Evolutionary conservation across 2,329 filamentous ascomycete genomes (phyloP), one percentile per base, ranked within the genome.

Genomic region (Phyllosticta citribraziliensis): DNA sequence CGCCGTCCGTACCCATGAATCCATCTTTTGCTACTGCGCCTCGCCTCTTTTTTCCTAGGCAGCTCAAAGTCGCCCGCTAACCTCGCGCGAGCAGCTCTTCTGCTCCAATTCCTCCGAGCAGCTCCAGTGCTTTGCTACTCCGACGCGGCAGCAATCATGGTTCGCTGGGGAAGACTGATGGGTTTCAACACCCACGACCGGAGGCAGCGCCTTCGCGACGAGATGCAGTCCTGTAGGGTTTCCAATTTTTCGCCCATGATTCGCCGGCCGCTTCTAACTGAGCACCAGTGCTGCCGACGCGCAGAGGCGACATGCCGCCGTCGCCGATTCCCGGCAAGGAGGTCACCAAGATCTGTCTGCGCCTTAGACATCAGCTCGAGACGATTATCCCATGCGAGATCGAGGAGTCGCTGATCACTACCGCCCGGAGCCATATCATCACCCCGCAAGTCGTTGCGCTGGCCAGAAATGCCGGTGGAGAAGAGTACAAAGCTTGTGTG

Each of bases 311-410:
- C 12, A 72, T 79, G 0, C 76, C 86, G 52, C 75, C 84, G 52
- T 86, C 89, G 11, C 85, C 88, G 27, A 85, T 93, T 40, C 84
- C 89, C 1, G 80, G 92, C 12, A 80, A 82, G 63, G 88, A 94
- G 68, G 92, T 97, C 64, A 97, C 93, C 64, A 92, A 92, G 72
- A 82, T 95, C 61, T 93, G 92, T 25, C 82, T 99, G 17, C 89
- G 91, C 62, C 80, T 99, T 65, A 95, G 93, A 68, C 91, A 95
- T 71, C 85, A 96, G 67, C 86, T 99, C 68, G 91, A 96, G 74
- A 84, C 91, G 72, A 87, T 91, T 60, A 84, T 99, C 25, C 89
- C 93, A 1, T 97, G 90, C 77, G 94, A 99, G 74, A 81, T 99
- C 50, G 87, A 94, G 62, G 85, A 89, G 70, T 80, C 80, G 5